Base-by-base conservation (phyloP, 169 alveolate species). In the Cryptosporidium ubiquitum region DNA sequence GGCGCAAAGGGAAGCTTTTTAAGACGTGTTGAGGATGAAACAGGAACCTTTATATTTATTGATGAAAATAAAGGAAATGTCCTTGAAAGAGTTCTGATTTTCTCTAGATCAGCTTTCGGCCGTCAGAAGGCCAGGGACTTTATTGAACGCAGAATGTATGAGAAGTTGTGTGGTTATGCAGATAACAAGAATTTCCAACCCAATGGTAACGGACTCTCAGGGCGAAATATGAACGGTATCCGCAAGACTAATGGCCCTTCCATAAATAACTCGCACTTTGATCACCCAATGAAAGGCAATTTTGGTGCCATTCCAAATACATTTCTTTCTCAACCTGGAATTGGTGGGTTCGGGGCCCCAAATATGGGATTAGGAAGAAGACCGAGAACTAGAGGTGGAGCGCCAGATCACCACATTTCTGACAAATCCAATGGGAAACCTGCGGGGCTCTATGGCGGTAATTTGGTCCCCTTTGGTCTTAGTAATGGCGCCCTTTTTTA, bases 11-110 rank as follows among this genome's bases (percentile, higher is more conserved):
- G 94, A 20, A 86, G 92, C 85, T 84, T 84, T 49, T 55, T 91
- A 66, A 84, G 94, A 7, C 86, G 93, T 14, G 93, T 86, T 12
- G 94, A 91, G 35, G 94, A 91, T 49, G 93, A 86, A 70, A 91
- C 94, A 2, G 94, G 94, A 12, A 91, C 94, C 16, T 91, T 91
- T 58, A 84, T 86, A 5, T 91, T 91, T 73, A 70, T 91, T 9
- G 94, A 91, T 57, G 94, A 91, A 20, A 79, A 79, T 79, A 79
- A 79, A 79, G 89, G 89, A 9, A 40, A 58, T 31, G 49, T 61
- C 10, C 69, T 79, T 2, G 89, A 79, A 44, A 79, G 89, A 61
- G 79, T 79, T 47, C 44, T 79, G 12, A 79, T 79, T 14, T 79
- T 79, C 47, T 79, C 89, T 6, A 58, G 79, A 40, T 79, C 89